A percentile compares a stretch with the other conserved stretches of the same genome.
Conservation (phyloP, 179 eudicot genomes). For the Carnegiea gigantea region DNA sequence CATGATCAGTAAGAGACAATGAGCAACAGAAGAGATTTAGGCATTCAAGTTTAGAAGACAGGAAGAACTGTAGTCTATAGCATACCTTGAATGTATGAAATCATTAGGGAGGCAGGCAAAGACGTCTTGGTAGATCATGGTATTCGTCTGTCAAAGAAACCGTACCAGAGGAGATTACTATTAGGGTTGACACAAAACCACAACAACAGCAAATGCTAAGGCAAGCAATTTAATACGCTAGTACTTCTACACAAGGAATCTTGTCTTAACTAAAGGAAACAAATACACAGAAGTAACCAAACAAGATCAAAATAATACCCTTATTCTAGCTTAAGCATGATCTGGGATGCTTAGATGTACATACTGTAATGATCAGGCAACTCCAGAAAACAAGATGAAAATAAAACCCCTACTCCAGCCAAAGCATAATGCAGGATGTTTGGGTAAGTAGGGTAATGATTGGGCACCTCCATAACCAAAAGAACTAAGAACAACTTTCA, state of each 20-base stretch:
- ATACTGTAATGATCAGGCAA: neutral
- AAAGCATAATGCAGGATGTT: too few relatives aligned
- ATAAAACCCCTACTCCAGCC: too few relatives aligned
- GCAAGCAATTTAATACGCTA: neutral
- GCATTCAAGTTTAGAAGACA: neutral
- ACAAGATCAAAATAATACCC: neutral
- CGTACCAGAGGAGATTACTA: neutral
- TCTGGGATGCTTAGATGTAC: neutral
- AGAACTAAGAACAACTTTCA: too few relatives aligned
- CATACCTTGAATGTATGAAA: conserved; percentile 84
- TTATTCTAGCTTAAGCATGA: neutral
- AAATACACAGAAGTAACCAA: neutral
- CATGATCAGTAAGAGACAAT: neutral
- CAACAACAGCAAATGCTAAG: too few relatives aligned
- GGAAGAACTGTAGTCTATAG: neutral
- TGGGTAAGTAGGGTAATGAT: too few relatives aligned
- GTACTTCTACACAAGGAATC: neutral
- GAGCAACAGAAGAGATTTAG: neutral
- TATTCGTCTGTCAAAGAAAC: conserved; percentile 64
- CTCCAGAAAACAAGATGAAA: neutral
- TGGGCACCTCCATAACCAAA: too few relatives aligned
- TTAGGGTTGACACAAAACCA: neutral
- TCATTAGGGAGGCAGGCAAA: conserved; percentile 94
- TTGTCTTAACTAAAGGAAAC: neutral
- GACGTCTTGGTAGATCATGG: conserved; percentile 96